Evolutionary conservation across 2,329 filamentous ascomycete genomes (phyloP).

Genomic region (Colletotrichum sojae): DNA sequence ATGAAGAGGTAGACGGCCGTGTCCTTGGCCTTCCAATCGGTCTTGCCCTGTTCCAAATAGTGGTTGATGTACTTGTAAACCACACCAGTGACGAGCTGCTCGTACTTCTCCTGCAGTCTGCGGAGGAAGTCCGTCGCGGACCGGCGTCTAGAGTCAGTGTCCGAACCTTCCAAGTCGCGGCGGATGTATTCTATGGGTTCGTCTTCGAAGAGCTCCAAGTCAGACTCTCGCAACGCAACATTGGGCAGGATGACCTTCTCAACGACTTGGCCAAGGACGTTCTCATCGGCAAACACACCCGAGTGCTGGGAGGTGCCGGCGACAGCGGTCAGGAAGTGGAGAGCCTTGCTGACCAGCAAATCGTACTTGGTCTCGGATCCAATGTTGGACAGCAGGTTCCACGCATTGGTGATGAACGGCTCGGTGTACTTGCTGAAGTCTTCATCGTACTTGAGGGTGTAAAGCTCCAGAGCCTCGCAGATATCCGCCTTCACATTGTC

Average conservation of each 20-base stretch:
- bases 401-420: conserved; percentile 90
- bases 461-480: conserved; percentile 90
- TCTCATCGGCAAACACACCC: conserved; percentile 85
- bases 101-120: conserved; percentile 90
- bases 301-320: conserved; percentile 85
- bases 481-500: conserved; percentile 95
- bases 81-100: conserved; percentile 86
- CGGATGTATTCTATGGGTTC: conserved; percentile 99
- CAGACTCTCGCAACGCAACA: conserved; percentile 90
- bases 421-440: conserved; percentile 86
- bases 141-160: conserved; percentile 91
- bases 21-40: conserved; percentile 97
- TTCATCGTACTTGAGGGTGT: conserved; percentile 95
- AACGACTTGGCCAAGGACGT: conserved; percentile 86
- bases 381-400: conserved; percentile 89
- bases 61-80: conserved; percentile 89
- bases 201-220: conserved; percentile 96
- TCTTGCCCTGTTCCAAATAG: conserved; percentile 84
- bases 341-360: conserved; percentile 90
- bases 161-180: conserved; percentile 93
- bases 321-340: conserved; percentile 94
- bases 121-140: conserved; percentile 96
- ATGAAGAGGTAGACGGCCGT: conserved; percentile 98
- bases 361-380: conserved; percentile 94
- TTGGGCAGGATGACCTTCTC: conserved; percentile 98